Evolutionary conservation across 164 flowering plant genomes (phyloP), one percentile per base, ranked within the genome.

Genomic region (Magnolia kwangsiensis): DNA sequence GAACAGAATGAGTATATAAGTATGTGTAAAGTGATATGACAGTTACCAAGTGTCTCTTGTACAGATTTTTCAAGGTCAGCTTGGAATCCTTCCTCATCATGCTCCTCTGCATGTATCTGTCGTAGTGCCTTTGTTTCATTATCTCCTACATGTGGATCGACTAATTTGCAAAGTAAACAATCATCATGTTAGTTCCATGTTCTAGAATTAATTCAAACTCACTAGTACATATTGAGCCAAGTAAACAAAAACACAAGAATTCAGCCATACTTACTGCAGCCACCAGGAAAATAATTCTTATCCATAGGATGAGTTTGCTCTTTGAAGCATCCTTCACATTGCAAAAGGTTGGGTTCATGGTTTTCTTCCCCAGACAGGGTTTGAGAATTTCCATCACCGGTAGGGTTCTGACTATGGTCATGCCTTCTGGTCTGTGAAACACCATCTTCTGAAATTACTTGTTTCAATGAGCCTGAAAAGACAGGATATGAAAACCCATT

Each of bases 11-110:
- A 37, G 6, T 37, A 37, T 37, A 37, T 37, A 37, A 37, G 45
- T 5, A 37, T 37, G 45, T 37, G 45, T 37, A 37, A 37, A 37
- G 45, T 37, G 45, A 37, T 37, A 20, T 20, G 19, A 29, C 10
- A 61, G 70, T 69, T 86, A 96, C 99, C 98, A 74, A 96, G 95
- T 79, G 97, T 96, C 82, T 92, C 94, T 49, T 80, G 91, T 16
- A 93, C 95, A 79, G 99, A 98, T 80, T 81, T 86, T 84, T 90
- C 79, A 67, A 96, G 90, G 80, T 96, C 99, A 75, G 99, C 94
- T 86, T 91, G 95, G 80, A 92, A 96, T 75, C 95, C 89, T 84
- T 96, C 94, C 78, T 96, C 98, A 74, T 96, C 95, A 59, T 89
- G 96, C 75, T 93, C 93, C 80, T 92, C 96, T 10, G 83, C 90